Base-by-base conservation (phyloP, 1,284 basidiomycete genomes). In the Afroboletus lepidellus region DNA sequence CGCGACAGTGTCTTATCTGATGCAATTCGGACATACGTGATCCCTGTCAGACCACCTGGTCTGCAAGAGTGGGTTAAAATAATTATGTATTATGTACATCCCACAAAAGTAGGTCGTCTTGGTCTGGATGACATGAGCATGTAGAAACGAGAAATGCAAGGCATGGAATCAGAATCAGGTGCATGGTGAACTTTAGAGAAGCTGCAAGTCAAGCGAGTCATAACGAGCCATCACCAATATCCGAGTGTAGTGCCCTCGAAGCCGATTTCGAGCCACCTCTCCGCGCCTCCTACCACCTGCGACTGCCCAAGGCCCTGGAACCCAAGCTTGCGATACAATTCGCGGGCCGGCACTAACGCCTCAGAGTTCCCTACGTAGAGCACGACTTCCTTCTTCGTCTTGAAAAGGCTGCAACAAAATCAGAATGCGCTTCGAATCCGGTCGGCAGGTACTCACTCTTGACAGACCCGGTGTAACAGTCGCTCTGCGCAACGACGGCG, bases 361-460 rank as follows among this genome's bases (percentile, higher is more conserved):
- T 21, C 1, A 1, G 61, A 46, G 33, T 57, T 74, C 1, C 65
- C 79, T 3, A 82, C 81, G 48, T 79, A 83, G 5, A 83, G 69
- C 0, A 79, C 77, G 13, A 83, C 64, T 5, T 57, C 65, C 5
- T 69, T 51, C 51, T 76, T 74, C 13, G 45, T 59, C 29, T 55
- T 44, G 13, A 77, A 57, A 13, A 76, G 51, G 61, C 58, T 51
- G 20, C 7, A 20, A 38, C 12, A 41, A 7, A 44, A 39, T 45
- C 12, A 51, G 41, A 34, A 6, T 8, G 15, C 30, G 15, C 13
- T 15, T 23, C 21, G 7, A 16, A 21, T 3, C 2, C 0, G 20
- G 32, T 20, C 8, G 2, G 15, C 12, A 11, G 11, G 9, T 20
- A 60, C 74, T 46, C 53, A 75, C 77, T 71, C 59, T 44, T 70